Percentiles rank a stretch among this genome's conserved stretches.
phyloP scores from a whole-genome alignment of 306 rosid genomes.

The Malus sylvestris region DNA sequence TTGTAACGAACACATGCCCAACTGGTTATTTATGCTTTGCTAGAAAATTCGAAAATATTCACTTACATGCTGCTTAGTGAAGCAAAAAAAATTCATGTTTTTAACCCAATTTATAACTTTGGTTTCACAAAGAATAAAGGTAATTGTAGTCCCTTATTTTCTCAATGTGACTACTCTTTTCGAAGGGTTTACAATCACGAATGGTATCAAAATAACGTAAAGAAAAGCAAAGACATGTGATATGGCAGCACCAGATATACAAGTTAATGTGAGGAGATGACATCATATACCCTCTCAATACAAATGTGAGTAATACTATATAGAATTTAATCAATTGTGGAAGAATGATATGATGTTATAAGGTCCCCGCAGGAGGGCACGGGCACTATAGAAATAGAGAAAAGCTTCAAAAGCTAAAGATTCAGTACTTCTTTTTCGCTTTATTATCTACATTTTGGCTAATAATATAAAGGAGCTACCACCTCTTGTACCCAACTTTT shows the following conservation, averaged over 20 bases:
- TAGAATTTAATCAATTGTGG: neutral
- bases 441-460: slow-evolving; percentile 13
- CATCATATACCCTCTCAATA: neutral
- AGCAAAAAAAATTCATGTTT: neutral
- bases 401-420: slow-evolving; percentile 12
- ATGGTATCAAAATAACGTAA: neutral
- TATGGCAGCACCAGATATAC: too few species aligned
- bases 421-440: neutral
- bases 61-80: neutral
- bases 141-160: too few species aligned
- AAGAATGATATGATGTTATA: slow-evolving; percentile 6
- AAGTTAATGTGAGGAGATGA: too few species aligned
- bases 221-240: too few species aligned
- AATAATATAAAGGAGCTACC: neutral
- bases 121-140: neutral
- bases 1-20: too few species aligned
- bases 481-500: neutral
- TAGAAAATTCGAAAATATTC: too few species aligned
- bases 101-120: too few species aligned
- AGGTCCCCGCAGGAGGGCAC: slow-evolving; percentile 16
- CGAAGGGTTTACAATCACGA: neutral
- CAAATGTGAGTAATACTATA: too few species aligned
- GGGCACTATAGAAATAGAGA: neutral
- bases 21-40: neutral
- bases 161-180: neutral